These are phyloP conservation scores for Cladosporium sp. DNA, from an alignment of 2,329 filamentous ascomycete species.

Conservation along the genomic window DNA sequence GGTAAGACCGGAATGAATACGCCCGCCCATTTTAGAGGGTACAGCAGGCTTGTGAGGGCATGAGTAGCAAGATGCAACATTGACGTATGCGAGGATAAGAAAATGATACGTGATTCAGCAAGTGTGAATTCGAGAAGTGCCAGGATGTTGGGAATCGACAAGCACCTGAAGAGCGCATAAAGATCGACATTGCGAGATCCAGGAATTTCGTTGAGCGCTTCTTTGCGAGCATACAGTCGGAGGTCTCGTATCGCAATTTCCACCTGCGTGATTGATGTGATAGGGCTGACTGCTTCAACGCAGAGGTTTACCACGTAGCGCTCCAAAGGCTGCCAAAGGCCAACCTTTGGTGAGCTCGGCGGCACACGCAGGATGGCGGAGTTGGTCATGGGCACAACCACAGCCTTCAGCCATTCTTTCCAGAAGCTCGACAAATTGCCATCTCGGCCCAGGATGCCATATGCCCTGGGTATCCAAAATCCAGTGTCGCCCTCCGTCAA, in stretches of 20 bases:
- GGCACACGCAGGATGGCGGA: constrained; percentile 78
- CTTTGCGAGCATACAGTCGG: constrained; percentile 86
- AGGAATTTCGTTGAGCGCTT: constrained; percentile 87
- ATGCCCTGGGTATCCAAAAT: constrained; percentile 91
- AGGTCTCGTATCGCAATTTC: constrained; percentile 87
- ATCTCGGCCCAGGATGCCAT: constrained; percentile 86
- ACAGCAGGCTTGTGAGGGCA: constrained; percentile 79
- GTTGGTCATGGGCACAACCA: constrained; percentile 94
- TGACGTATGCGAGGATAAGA: constrained; percentile 89
- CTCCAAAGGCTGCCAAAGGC: constrained; percentile 93
- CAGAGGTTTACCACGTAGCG: constrained; percentile 96
- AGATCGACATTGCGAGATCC: constrained; percentile 88
- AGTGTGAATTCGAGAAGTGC: constrained; percentile 90
- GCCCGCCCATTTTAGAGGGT: constrained; percentile 87
- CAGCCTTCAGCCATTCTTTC: constrained; percentile 96
- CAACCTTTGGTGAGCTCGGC: constrained; percentile 81
- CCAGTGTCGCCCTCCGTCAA: constrained; percentile 92
- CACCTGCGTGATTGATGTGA: constrained; percentile 92
- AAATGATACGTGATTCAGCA: constrained; percentile 89
- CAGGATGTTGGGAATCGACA: constrained; percentile 89
- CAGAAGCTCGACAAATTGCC: constrained; percentile 81
- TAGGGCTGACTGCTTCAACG: constrained; percentile 86
- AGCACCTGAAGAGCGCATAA: constrained; percentile 83
- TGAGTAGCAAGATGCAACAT: constrained; percentile 93
- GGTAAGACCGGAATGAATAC: constrained; percentile 92